Conservation (phyloP, 2,329 filamentous ascomycete species). For the Botrytis sinoallii region DNA sequence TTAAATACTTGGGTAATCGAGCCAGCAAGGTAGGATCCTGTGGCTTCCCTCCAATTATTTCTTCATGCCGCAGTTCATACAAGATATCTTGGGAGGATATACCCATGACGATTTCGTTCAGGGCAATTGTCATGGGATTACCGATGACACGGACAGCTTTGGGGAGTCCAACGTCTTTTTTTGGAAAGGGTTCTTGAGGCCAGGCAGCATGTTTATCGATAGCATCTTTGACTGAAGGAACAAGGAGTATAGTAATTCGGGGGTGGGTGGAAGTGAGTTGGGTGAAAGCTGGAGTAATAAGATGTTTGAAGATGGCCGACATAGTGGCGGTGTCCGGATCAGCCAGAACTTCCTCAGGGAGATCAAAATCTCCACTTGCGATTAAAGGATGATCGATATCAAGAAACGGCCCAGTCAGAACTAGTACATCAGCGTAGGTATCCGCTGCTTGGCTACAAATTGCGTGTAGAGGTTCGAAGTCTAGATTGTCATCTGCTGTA, state of each 20-base stretch:
- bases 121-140: conserved; percentile 83
- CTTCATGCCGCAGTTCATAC: conserved; percentile 75
- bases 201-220: conserved; percentile 82
- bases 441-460: conserved; percentile 76
- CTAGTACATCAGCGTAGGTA: conserved; percentile 70
- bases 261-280: conserved; percentile 69
- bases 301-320: conserved; percentile 75
- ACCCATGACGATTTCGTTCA: conserved; percentile 84
- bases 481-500: conserved; percentile 86
- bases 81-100: conserved; percentile 82
- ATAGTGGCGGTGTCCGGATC: conserved; percentile 79
- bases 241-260: conserved; percentile 74
- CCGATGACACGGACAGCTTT: conserved; percentile 75
- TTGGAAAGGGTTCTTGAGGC: conserved; percentile 70
- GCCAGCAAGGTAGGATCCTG: conserved; percentile 47
- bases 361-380: conserved; percentile 73
- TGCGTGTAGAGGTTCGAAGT: conserved; percentile 81
- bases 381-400: conserved; percentile 89
- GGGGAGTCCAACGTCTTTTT: conserved; percentile 72
- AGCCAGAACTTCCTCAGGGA: conserved; percentile 62
- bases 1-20: conserved; percentile 70
- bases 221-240: conserved; percentile 79
- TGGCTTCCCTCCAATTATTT: conserved; percentile 57
- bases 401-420: conserved; percentile 84
- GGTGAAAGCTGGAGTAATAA: conserved; percentile 72